Evolutionary conservation across 2,329 filamentous ascomycete species (phyloP).

Genomic region (Fusarium luffae): DNA sequence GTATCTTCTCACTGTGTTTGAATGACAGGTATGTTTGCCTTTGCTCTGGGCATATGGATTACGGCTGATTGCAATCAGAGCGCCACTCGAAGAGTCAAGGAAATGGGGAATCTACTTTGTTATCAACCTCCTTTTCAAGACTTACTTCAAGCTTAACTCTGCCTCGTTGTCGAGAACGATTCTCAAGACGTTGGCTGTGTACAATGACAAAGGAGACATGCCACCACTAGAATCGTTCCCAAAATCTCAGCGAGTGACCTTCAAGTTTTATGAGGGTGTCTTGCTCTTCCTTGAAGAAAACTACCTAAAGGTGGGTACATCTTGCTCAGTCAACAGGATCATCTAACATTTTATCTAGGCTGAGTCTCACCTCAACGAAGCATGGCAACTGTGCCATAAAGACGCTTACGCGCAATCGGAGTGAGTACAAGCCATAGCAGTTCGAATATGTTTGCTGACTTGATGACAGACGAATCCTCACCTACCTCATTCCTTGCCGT

Average conservation of each 20-base stretch:
- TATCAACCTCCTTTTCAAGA: slow-evolving; percentile 96
- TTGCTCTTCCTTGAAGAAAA: slow-evolving; percentile 96
- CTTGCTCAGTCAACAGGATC: not conserved
- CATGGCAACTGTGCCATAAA: slow-evolving; percentile 84
- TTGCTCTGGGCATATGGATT: not conserved
- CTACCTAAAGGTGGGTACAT: slow-evolving; percentile 73
- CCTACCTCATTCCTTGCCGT: slow-evolving; percentile 93
- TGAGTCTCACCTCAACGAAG: slow-evolving; percentile 81
- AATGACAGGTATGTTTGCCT: slow-evolving; percentile 76
- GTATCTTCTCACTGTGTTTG: slow-evolving; percentile 90
- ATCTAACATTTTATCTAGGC: slow-evolving; percentile 62
- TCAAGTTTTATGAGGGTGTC: slow-evolving; percentile 95
- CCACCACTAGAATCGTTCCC: slow-evolving; percentile 84
- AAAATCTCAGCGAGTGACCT: slow-evolving; percentile 90
- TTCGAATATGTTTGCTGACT: slow-evolving; percentile 2
- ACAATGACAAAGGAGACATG: slow-evolving; percentile 77
- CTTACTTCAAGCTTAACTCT: slow-evolving; percentile 95
- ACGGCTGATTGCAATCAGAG: slow-evolving; percentile 54
- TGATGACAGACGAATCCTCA: slow-evolving; percentile 79
- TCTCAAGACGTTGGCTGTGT: slow-evolving; percentile 82
- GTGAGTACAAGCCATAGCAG: slow-evolving; percentile 58
- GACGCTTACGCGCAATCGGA: slow-evolving; percentile 81
- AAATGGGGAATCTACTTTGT: slow-evolving; percentile 99
- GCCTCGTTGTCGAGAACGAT: slow-evolving; percentile 92
- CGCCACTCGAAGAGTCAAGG: slow-evolving; percentile 85